Conservation (phyloP, 108 stramenopile genomes). For the Cyclotella sp. region DNA sequence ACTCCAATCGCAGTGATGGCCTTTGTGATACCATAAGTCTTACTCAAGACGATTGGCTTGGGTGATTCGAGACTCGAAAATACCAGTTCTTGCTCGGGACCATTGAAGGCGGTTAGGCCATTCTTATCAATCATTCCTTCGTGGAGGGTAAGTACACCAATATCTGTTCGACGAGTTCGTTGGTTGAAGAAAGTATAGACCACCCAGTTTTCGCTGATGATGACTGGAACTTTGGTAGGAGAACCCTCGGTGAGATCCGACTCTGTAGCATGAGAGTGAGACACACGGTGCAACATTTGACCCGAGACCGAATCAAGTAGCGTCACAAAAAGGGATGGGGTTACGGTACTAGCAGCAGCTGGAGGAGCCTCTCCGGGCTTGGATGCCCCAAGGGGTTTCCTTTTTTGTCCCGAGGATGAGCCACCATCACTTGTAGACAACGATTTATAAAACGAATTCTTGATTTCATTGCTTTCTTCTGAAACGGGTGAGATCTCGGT, state of each 20-base stretch:
- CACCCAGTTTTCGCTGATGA: constrained; percentile 94
- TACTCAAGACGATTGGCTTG: constrained; percentile 89
- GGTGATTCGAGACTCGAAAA: constrained; percentile 85
- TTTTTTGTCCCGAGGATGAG: constrained; percentile 44
- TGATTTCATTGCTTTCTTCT: constrained; percentile 30
- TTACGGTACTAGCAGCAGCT: constrained; percentile 11
- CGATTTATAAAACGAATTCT: constrained; percentile 48
- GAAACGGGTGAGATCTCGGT: constrained; percentile 16
- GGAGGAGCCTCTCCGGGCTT: constrained; percentile 52
- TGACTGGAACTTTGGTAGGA: constrained; percentile 65
- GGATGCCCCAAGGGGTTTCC: constrained; percentile 63
- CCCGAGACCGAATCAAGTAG: constrained; percentile 93
- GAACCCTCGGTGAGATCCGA: constrained; percentile 36
- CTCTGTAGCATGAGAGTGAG: constrained; percentile 73
- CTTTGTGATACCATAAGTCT: constrained; percentile 83
- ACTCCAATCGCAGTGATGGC: constrained; percentile 88
- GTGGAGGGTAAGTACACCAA: constrained; percentile 90
- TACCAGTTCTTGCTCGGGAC: constrained; percentile 76
- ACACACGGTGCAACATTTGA: constrained; percentile 86
- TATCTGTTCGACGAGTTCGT: constrained; percentile 84
- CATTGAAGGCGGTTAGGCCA: constrained; percentile 88
- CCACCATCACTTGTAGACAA: constrained; percentile 22
- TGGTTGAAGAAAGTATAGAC: constrained; percentile 92
- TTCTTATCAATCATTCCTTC: constrained; percentile 96
- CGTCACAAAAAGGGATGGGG: constrained; percentile 72